Conservation (phyloP, 192 early-diverging fungal genomes). For the Allomyces macrogynus region DNA sequence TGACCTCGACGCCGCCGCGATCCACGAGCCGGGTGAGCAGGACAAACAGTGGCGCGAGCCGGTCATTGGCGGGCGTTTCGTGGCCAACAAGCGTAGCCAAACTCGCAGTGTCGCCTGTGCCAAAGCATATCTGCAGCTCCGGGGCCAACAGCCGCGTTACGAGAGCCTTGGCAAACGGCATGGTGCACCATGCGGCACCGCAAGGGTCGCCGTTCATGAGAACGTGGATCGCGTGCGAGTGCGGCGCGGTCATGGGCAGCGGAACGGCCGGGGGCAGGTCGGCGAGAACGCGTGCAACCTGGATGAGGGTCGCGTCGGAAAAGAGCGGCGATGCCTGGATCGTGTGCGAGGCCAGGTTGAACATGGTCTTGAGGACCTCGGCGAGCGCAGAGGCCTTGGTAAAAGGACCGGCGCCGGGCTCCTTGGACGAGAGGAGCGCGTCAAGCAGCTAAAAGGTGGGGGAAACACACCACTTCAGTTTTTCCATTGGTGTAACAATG, state of each 20-base stretch:
- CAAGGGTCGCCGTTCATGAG: slow-evolving; percentile 21
- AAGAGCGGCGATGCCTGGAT: too few species aligned
- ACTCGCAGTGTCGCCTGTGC: slow-evolving; percentile 5
- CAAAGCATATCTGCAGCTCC: slow-evolving; percentile 12
- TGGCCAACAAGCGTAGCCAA: too few species aligned
- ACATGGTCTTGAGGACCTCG: neutral
- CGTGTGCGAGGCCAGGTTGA: neutral
- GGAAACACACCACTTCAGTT: neutral
- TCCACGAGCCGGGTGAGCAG: too few species aligned
- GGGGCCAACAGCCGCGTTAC: neutral
- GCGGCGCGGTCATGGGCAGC: slow-evolving; percentile 43
- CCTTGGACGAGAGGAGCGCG: neutral
- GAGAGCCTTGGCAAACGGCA: slow-evolving; percentile 2
- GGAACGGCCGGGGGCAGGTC: slow-evolving; percentile 13
- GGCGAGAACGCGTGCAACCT: slow-evolving; percentile 8
- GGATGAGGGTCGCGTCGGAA: too few species aligned
- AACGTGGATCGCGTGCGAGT: slow-evolving; percentile 57
- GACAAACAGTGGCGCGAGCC: too few species aligned
- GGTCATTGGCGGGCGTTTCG: too few species aligned
- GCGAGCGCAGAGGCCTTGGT: slow-evolving; percentile 8
- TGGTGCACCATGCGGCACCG: too few species aligned
- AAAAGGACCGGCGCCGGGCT: slow-evolving; percentile 8
- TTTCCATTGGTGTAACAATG: neutral
- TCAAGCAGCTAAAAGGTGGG: neutral
- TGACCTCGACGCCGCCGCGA: too few species aligned